Percentiles rank a stretch among this genome's conserved stretches.
Evolutionary conservation across 1,284 basidiomycete genomes (phyloP).

Genomic region (Cryptococcus floricola): DNA sequence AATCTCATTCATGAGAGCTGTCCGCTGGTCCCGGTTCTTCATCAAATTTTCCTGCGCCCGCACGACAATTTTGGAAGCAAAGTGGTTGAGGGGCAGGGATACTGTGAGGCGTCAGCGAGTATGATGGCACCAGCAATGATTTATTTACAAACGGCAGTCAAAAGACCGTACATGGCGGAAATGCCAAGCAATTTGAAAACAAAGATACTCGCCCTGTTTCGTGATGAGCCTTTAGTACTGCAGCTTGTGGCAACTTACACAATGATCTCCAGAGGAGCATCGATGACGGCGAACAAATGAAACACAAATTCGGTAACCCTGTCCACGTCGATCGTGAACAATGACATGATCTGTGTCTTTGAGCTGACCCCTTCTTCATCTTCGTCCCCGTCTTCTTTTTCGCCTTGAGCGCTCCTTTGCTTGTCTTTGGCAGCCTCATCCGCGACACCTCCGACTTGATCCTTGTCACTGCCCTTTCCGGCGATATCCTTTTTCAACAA

Average conservation of each 20-base stretch:
- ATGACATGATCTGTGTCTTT: constrained; percentile 79
- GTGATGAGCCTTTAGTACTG: not conserved
- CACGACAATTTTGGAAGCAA: constrained; percentile 78
- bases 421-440: constrained; percentile 35
- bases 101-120: constrained; percentile 39
- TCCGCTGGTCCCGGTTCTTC: constrained; percentile 86
- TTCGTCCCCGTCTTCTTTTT: constrained; percentile 49
- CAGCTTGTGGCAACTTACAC: constrained; percentile 53
- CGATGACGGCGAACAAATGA: constrained; percentile 57
- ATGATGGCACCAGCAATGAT: not conserved
- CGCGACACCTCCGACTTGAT: constrained; percentile 21
- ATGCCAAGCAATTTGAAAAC: constrained; percentile 73
- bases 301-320: constrained; percentile 78
- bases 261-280: constrained; percentile 79
- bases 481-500: constrained; percentile 82
- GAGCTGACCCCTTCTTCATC: constrained; percentile 75
- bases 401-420: constrained; percentile 24
- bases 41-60: constrained; percentile 80
- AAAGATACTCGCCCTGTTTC: constrained; percentile 59
- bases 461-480: constrained; percentile 26
- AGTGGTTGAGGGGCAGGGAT: constrained; percentile 83
- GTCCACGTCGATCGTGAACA: constrained; percentile 78
- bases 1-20: constrained; percentile 89
- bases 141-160: constrained; percentile 60
- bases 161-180: constrained; percentile 68